Evolutionary conservation across 345 rosid genomes (phyloP).

Genomic region (Zanthoxylum bungeanum): DNA sequence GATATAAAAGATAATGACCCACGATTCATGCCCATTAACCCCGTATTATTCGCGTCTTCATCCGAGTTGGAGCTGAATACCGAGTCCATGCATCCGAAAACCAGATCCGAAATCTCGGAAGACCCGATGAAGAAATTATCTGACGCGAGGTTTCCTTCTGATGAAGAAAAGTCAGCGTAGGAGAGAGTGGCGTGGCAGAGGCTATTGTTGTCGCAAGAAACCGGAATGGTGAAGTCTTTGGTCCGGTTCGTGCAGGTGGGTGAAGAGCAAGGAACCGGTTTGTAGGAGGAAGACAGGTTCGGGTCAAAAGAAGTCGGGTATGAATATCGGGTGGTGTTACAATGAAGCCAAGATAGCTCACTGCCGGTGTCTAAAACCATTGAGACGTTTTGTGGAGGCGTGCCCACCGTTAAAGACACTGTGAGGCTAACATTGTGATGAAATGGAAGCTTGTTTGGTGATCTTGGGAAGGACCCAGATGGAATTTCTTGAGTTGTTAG

Average conservation of each 20-base stretch:
- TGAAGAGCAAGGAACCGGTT: slow-evolving; percentile 62
- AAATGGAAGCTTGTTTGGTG: slow-evolving; percentile 72
- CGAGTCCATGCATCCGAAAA: slow-evolving; percentile 90
- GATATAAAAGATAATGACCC: slow-evolving; percentile 81
- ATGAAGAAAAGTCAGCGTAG: slow-evolving; percentile 85
- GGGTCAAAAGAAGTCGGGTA: slow-evolving; percentile 52
- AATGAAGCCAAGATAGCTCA: slow-evolving; percentile 91
- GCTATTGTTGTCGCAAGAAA: slow-evolving; percentile 68
- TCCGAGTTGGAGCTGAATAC: slow-evolving; percentile 62
- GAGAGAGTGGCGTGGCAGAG: slow-evolving; percentile 78
- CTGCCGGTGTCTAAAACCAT: slow-evolving; percentile 93
- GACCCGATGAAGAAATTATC: slow-evolving; percentile 61
- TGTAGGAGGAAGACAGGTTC: slow-evolving; percentile 58
- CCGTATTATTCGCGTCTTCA: slow-evolving; percentile 67
- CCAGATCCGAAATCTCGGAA: slow-evolving; percentile 36
- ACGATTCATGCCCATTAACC: slow-evolving; percentile 89
- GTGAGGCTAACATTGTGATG: slow-evolving; percentile 81
- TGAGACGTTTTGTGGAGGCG: slow-evolving; percentile 85
- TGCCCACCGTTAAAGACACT: slow-evolving; percentile 70
- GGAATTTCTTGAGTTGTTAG: slow-evolving; percentile 49
- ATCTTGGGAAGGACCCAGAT: slow-evolving; percentile 34
- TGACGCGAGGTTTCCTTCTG: slow-evolving; percentile 80
- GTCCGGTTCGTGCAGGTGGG: slow-evolving; percentile 65
- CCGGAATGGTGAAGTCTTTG: slow-evolving; percentile 72
- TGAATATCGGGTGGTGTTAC: slow-evolving; percentile 39